A percentile compares a stretch with the other conserved stretches of the same genome.
phyloP scores from a whole-genome alignment of 1,284 basidiomycete genomes.

The Gymnopus androsaceus region DNA sequence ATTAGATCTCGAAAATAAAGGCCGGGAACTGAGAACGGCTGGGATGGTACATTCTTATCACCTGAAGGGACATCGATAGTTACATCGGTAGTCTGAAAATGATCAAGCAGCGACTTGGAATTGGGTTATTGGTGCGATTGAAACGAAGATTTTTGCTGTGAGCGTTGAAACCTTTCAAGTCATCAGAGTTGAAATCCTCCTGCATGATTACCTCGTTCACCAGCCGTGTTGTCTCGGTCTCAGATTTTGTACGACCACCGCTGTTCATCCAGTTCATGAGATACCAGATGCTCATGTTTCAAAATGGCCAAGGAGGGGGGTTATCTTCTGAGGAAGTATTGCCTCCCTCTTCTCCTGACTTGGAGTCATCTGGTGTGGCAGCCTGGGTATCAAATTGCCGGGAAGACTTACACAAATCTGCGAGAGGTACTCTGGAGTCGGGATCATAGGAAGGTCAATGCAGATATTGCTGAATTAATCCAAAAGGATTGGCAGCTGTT shows the following conservation, averaged over 20 bases:
- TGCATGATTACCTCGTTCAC: constrained; percentile 18
- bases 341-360: background rate
- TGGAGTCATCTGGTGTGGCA: too few relatives aligned
- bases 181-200: constrained; percentile 14
- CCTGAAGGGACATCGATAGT: constrained; percentile 34
- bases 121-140: background rate
- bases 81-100: constrained; percentile 16
- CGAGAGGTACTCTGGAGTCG: constrained; percentile 15
- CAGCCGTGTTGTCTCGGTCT: constrained; percentile 17
- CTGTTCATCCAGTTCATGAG: constrained; percentile 25
- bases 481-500: constrained; percentile 23
- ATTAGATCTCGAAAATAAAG: constrained; percentile 27
- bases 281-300: constrained; percentile 22
- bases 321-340: background rate
- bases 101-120: background rate
- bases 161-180: constrained; percentile 13
- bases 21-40: constrained; percentile 28
- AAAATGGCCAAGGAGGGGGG: constrained; percentile 23
- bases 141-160: constrained; percentile 9
- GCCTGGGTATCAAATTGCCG: too few relatives aligned
- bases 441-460: constrained; percentile 27
- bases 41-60: constrained; percentile 13
- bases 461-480: constrained; percentile 22
- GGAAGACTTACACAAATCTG: constrained; percentile 13
- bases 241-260: constrained; percentile 23